Evolutionary conservation across 805 yeast species (phyloP), one percentile per base, ranked within the genome.

Genomic region (Maudiozyma bulderi): DNA sequence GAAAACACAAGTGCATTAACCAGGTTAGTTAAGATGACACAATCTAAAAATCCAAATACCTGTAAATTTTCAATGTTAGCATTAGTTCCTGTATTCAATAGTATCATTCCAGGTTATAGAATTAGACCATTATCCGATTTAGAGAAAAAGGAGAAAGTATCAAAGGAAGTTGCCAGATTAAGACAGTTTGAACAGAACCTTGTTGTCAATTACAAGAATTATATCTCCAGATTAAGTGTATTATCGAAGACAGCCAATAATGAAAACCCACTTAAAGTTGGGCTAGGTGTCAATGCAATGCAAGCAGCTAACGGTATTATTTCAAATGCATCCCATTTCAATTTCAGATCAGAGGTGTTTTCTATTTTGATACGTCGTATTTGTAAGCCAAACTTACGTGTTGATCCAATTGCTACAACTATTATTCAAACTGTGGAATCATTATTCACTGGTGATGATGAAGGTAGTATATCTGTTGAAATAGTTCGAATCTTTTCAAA

Each of bases 51-150:
- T 55, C 71, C 77, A 48, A 83, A 76, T 58, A 81, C 86, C 2
- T 70, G 81, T 37, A 84, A 85, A 65, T 72, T 89, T 47, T 77
- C 96, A 0, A 69, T 89, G 52, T 69, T 88, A 53, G 83, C 98
- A 0, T 73, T 90, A 52, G 83, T 88, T 2, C 87, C 95, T 0
- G 86, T 88, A 3, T 87, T 87, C 73, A 87, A 86, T 57, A 77
- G 84, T 49, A 77, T 93, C 44, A 81, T 93, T 1, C 99, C 99
- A 1, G 83, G 93, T 7, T 91, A 91, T 66, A 77, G 82, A 52
- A 88, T 91, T 47, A 75, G 96, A 62, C 84, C 95, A 2, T 72
- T 93, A 47, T 75, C 88, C 2, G 97, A 88, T 14, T 67, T 78
- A 0, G 98, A 91, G 65, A 80, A 80, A 64, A 76, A 78, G 52